Base-by-base conservation (phyloP, 805 yeast genomes). In the Candida stauntonica region DNA sequence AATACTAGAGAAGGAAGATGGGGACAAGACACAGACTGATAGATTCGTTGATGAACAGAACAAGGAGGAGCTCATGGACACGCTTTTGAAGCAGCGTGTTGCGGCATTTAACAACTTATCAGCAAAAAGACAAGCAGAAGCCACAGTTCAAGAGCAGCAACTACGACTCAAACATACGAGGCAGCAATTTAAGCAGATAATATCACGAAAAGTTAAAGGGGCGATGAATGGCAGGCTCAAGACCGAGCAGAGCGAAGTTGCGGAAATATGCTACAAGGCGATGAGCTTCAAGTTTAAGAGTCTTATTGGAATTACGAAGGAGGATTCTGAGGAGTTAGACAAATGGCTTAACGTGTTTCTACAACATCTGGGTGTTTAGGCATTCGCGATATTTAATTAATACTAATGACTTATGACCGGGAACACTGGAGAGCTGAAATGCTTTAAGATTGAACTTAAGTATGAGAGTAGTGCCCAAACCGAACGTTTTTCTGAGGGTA, bases 21-120 rank as follows among this genome's bases (percentile, higher is more conserved):
- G 32, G 2, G 34, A 28, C 6, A 24, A 33, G 3, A 17, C 11
- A 5, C 28, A 33, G n/a, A 33, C 21, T 5, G 24, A 40, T 14
- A 26, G 36, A 16, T 55, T 52, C 30, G 44, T 54, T 14, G 60
- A 54, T 31, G 55, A 49, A 17, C 41, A 39, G n/a, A 38, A 38
- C 17, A 48, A 50, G 17, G 55, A 51, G 12, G 59, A 52, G 15
- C 28, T 55, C 11, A 50, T 55, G 45, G 57, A 53, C 27, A 43
- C 47, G 5, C 29, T 50, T 5, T 30, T 54, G 14, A 43, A 41
- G 14, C 50, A 47, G 19, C 41, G 50, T 15, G 34, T 40, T 5
- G 38, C 28, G 9, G 42, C 33, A 9, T 42, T 50, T 32, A 27
- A 43, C 17, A 45, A 36, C 23, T 17, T 52, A 8, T 49, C 49